Base-by-base conservation (phyloP, 2,329 filamentous ascomycete genomes). In the Phaeoacremonium minimum region DNA sequence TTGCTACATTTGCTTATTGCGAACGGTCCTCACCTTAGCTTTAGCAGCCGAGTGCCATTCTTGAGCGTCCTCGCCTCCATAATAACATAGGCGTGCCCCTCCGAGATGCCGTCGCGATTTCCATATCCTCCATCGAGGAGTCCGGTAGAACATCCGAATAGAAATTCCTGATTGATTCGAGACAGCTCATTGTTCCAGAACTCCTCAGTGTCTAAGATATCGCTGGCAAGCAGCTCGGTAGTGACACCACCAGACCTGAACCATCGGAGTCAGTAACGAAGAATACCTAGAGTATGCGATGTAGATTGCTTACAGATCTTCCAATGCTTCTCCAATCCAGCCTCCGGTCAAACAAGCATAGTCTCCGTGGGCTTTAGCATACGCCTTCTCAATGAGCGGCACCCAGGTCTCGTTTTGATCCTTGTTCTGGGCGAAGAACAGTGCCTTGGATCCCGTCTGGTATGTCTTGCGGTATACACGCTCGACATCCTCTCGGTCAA, bases 171-270 rank as follows among this genome's bases (percentile, higher is more conserved):
- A 55, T 93, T 91, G 40, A 87, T 85, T 36, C 83, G 80, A 62
- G 83, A 77, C 4, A 94, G 69, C 52, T 91, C 85, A 19, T 87
- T 79, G 1, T 72, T 72, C 88, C 87, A 94, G 56, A 94, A 91
- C 18, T 73, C 69, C 15, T 88, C 80, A 48, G 83, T 85, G 57
- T 90, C 80, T 7, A 87, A 69, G 34, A 87, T 83, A 40, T 86
- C 81, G 0, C 76, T 75, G 1, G 78, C 73, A 30, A 80, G 76
- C 4, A 87, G 62, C 50, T 84, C 77, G 0, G 77, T 79, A 0
- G 80, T 83, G 5, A 85, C 78, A 18, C 82, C 82, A 8, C 82
- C 81, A 0, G n/a, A n/a, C n/a, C n/a, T n/a, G n/a, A n/a, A n/a
- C n/a, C n/a, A n/a, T n/a, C n/a, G n/a, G n/a, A n/a, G n/a, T n/a